Evolutionary conservation across 139 green algal genomes (phyloP), one percentile per base, ranked within the genome.

Genomic region (Astrephomene gubernaculifera): DNA sequence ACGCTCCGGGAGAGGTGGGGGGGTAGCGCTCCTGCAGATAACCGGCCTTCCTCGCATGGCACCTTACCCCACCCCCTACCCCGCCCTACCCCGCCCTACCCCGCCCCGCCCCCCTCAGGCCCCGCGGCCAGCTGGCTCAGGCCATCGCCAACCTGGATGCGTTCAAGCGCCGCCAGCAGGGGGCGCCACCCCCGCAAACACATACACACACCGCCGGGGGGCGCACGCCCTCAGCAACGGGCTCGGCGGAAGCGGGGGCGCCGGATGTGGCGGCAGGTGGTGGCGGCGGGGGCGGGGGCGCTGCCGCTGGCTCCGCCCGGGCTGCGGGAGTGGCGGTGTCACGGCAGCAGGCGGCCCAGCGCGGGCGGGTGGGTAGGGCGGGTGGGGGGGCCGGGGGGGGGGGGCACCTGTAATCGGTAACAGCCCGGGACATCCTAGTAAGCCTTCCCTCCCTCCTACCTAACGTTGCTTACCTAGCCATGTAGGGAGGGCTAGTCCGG

Each of bases 141-240:
- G 75, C 75, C 6, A 52, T 60, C 24, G 57, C 57, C 75, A 71
- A 71, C 57, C 43, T 91, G 65, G 76, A 89, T 25, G 76, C 71
- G 22, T 29, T 90, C n/a, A n/a, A n/a, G 24, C 84, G 88, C 17
- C 86, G 86, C 57, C 83, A 86, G 9, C 86, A 90, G 63, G 29
- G 27, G 0, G 31, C 41, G 44, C n/a, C n/a, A n/a, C n/a, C n/a
- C n/a, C n/a, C n/a, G n/a, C n/a, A n/a, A n/a, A n/a, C n/a, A n/a
- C n/a, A n/a, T n/a, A n/a, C n/a, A n/a, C n/a, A n/a, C n/a, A n/a
- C n/a, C n/a, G 71, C 71, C 43, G 29, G 44, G 43, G n/a, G 45
- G 14, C 70, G 35, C 19, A 27, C 53, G 5, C 57, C 73, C 4
- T 10, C 36, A 49, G 27, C 38, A 43, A 44, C 35, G 83, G 74